A percentile compares a stretch with the other conserved stretches of the same genome.
Conservation (phyloP, 257 asterid genomes). For the Salvia miltiorrhiza region DNA sequence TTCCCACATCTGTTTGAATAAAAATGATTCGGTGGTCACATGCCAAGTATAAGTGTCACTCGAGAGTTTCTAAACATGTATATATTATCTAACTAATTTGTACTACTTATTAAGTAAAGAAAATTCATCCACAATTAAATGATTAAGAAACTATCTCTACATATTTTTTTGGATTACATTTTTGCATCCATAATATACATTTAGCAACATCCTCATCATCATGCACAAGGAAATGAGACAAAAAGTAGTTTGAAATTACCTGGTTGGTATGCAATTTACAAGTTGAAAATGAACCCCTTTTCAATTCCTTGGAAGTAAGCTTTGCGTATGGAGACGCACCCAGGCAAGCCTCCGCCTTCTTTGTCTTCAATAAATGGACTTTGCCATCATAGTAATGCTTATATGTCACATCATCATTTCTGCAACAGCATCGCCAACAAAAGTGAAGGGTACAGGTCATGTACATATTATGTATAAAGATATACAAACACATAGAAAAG, state of each 20-base stretch:
- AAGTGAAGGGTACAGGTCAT: neutral
- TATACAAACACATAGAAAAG: neutral
- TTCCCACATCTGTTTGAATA: constrained; percentile 78
- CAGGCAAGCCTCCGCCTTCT: constrained; percentile 52
- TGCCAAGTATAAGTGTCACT: neutral
- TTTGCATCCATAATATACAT: neutral
- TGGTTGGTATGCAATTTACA: constrained; percentile 68
- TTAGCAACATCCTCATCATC: neutral
- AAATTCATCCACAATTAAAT: neutral
- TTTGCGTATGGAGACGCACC: constrained; percentile 61
- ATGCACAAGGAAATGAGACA: neutral
- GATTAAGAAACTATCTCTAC: neutral
- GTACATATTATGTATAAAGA: neutral
- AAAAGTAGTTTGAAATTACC: constrained; percentile 36
- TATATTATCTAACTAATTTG: neutral
- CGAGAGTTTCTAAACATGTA: neutral
- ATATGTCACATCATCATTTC: constrained; percentile 41
- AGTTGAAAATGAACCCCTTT: constrained; percentile 66
- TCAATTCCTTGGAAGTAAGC: constrained; percentile 55
- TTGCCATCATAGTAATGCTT: constrained; percentile 29
- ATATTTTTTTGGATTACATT: neutral
- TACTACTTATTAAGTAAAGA: neutral
- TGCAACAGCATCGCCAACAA: constrained; percentile 34
- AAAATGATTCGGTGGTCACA: neutral
- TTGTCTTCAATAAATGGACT: constrained; percentile 49